phyloP scores from a whole-genome alignment of 2,329 filamentous ascomycete species.

The Penicillium sp. region DNA sequence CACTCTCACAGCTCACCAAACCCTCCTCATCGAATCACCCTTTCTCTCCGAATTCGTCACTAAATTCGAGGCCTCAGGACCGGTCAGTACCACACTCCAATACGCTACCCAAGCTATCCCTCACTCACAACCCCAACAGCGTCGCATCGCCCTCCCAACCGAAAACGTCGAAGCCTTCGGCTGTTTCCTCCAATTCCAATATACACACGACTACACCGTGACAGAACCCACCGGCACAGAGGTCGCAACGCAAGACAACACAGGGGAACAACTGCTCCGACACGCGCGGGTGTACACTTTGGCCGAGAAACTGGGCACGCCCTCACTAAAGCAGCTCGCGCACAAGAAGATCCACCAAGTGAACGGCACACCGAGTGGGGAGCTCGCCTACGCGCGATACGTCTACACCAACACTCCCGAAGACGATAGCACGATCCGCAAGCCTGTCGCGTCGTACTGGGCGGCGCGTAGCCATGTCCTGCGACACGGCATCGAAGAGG shows the following conservation, averaged over 20 bases:
- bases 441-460: slow-evolving; percentile 89
- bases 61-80: slow-evolving; percentile 64
- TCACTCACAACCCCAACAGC: slow-evolving; percentile 44
- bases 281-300: slow-evolving; percentile 90
- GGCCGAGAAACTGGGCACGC: slow-evolving; percentile 74
- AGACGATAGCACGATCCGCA: slow-evolving; percentile 74
- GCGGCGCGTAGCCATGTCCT: slow-evolving; percentile 78
- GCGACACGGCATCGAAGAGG: slow-evolving; percentile 80
- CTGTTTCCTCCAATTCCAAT: slow-evolving; percentile 81
- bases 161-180: slow-evolving; percentile 75
- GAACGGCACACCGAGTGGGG: slow-evolving; percentile 82
- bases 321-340: slow-evolving; percentile 72
- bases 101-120: background rate
- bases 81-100: slow-evolving; percentile 51
- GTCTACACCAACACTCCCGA: slow-evolving; percentile 77
- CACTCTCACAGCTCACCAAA: slow-evolving; percentile 78
- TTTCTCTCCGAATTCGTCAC: slow-evolving; percentile 70
- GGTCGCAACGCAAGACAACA: slow-evolving; percentile 70
- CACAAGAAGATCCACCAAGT: slow-evolving; percentile 92
- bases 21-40: slow-evolving; percentile 72
- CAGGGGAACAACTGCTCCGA: slow-evolving; percentile 81
- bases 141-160: slow-evolving; percentile 68
- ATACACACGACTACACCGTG: slow-evolving; percentile 87
- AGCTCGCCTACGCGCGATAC: slow-evolving; percentile 90
- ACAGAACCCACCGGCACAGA: slow-evolving; percentile 66